Percentiles rank a stretch among this genome's conserved stretches.
Evolutionary conservation across 2,329 filamentous ascomycete genomes (phyloP).

Genomic region (Penicillium frequentans): DNA sequence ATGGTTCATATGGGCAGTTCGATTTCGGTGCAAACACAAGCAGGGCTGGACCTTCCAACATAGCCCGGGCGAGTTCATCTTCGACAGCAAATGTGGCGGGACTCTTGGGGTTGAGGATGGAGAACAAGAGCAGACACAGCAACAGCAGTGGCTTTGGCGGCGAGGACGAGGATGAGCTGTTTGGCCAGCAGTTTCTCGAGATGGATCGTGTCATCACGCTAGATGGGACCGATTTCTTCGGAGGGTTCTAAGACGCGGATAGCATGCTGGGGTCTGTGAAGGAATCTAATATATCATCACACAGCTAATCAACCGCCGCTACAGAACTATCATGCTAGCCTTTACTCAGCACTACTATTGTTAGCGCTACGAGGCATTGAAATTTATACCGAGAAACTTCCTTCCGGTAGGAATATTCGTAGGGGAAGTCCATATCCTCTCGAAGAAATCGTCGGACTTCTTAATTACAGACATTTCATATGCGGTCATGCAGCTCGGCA

Average conservation of each 20-base stretch:
- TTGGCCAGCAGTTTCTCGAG: slow-evolving; percentile 10
- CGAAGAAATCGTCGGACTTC: no score
- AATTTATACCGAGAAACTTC: no score
- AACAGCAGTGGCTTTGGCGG: neutral
- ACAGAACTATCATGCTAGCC: neutral
- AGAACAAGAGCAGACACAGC: neutral
- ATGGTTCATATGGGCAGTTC: neutral
- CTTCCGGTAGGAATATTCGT: no score
- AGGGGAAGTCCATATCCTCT: no score
- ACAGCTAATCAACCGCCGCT: neutral
- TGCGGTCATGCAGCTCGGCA: no score
- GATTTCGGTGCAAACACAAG: neutral
- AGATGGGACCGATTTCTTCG: neutral
- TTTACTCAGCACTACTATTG: neutral
- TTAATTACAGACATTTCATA: no score
- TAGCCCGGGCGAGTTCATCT: neutral
- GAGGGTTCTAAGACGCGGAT: neutral
- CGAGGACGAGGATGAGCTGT: slow-evolving; percentile 1
- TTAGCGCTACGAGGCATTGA: no score
- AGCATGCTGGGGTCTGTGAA: neutral
- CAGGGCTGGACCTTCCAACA: neutral
- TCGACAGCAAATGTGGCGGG: neutral
- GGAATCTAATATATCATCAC: no score
- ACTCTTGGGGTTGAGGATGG: neutral
- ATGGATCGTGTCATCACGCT: slow-evolving; percentile 13